Percentiles rank a stretch among this genome's conserved stretches.
Conservation (phyloP, 2,329 filamentous ascomycete species). For the Sporothrix inflata region DNA sequence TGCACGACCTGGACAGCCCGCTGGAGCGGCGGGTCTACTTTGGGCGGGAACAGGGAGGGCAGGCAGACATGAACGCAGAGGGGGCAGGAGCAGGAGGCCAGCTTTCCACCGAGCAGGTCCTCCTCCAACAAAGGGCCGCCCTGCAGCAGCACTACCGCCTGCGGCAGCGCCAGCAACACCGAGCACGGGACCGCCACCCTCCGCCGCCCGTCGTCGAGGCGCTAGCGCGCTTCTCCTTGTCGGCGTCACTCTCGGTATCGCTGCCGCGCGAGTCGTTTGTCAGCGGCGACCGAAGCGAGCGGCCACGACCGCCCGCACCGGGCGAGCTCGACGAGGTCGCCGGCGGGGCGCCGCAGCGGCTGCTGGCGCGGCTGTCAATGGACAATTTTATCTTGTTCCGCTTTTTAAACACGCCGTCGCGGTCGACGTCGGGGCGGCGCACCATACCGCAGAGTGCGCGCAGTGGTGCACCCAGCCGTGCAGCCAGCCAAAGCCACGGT, state of each 20-base stretch:
- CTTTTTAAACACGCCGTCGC: background rate
- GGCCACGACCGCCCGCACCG: background rate
- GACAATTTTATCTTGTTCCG: slow-evolving; percentile 15
- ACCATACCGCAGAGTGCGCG: background rate
- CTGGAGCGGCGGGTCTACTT: background rate
- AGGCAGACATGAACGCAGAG: background rate
- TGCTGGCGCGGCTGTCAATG: background rate
- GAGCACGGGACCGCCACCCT: background rate
- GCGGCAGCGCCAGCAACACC: background rate
- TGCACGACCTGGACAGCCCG: background rate
- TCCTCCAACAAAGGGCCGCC: background rate
- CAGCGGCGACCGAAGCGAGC: background rate
- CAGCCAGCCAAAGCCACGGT: background rate
- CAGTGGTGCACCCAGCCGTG: background rate
- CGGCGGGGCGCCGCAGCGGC: background rate
- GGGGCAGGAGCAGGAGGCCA: background rate
- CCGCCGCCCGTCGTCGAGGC: slow-evolving; percentile 11
- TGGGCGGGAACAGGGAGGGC: background rate
- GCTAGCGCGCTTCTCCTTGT: background rate
- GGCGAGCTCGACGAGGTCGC: background rate
- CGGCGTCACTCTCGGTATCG: background rate
- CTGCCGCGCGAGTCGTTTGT: slow-evolving; percentile 10
- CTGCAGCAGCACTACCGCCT: background rate
- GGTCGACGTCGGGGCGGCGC: background rate
- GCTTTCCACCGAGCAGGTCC: background rate